Evolutionary conservation across 345 rosid genomes (phyloP).

Genomic region (Aquilaria yunnanensis): DNA sequence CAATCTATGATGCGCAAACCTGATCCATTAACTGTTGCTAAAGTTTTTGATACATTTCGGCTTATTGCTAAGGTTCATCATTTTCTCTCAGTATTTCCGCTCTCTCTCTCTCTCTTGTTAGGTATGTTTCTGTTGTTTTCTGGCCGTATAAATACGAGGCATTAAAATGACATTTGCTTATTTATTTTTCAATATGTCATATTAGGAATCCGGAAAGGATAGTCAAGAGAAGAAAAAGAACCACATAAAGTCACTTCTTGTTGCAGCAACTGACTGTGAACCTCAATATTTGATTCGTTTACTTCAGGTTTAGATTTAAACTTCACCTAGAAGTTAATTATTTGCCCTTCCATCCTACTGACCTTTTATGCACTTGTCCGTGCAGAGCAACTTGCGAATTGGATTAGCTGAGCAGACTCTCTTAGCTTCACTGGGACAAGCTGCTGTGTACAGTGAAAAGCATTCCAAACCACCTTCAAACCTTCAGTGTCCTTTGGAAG

Average conservation of each 20-base stretch:
- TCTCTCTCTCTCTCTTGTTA: conserved; percentile 3
- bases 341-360: conserved; percentile 6
- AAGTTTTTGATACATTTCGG: conserved; percentile 72
- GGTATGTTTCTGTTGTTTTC: conserved; percentile 2
- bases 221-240: conserved; percentile 94
- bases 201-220: conserved; percentile 88
- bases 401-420: conserved; percentile 83
- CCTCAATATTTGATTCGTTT: conserved; percentile 87
- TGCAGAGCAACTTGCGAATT: conserved; percentile 72
- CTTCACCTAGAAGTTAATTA: neutral
- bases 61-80: conserved; percentile 77
- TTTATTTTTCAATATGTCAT: conserved; percentile 16
- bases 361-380: conserved; percentile 9
- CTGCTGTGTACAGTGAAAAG: conserved; percentile 69
- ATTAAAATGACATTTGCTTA: neutral
- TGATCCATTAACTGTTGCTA: conserved; percentile 63
- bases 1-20: conserved; percentile 94
- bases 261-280: conserved; percentile 94
- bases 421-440: conserved; percentile 91
- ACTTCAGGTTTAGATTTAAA: conserved; percentile 63
- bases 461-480: conserved; percentile 62
- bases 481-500: conserved; percentile 76
- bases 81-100: neutral
- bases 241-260: conserved; percentile 87
- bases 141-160: neutral